Conservation (phyloP, 352 stramenopile genomes). For the Phytophthora melonis region DNA sequence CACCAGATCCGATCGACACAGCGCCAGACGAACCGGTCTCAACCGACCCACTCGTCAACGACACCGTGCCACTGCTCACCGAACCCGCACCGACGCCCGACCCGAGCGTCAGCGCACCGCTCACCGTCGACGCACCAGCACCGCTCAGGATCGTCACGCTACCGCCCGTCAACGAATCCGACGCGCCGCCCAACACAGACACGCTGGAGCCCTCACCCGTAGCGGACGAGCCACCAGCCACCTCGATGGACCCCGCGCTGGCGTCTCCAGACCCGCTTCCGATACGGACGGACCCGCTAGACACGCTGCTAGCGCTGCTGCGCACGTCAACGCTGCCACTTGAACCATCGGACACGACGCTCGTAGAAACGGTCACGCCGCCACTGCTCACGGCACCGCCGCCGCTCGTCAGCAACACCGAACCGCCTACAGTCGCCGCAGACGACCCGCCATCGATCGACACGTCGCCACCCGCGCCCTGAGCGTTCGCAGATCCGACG, state of each 20-base stretch:
- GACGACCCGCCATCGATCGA: constrained; percentile 37
- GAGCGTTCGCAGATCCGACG: constrained; percentile 33
- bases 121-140: constrained; percentile 15
- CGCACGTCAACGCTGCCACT: constrained; percentile 25
- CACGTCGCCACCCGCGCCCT: constrained; percentile 36
- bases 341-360: constrained; percentile 18
- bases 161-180: constrained; percentile 29
- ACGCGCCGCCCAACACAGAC: constrained; percentile 29
- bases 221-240: constrained; percentile 38
- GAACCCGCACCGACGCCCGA: constrained; percentile 12
- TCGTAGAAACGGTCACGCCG: too few species aligned
- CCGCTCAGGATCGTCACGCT: constrained; percentile 33
- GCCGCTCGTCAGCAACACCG: constrained; percentile 31
- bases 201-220: constrained; percentile 32
- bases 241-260: constrained; percentile 33
- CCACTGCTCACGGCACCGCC: constrained; percentile 26
- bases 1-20: too few species aligned
- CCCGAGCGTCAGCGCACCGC: constrained; percentile 25
- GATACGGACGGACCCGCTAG: constrained; percentile 33
- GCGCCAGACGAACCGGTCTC: constrained; percentile 22
- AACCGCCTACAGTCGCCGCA: too few species aligned
- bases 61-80: constrained; percentile 22
- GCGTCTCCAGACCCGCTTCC: constrained; percentile 26
- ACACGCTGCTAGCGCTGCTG: constrained; percentile 29
- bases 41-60: constrained; percentile 26